Conservation (phyloP, 768 basidiomycete species). For the Tricholoma terreum region DNA sequence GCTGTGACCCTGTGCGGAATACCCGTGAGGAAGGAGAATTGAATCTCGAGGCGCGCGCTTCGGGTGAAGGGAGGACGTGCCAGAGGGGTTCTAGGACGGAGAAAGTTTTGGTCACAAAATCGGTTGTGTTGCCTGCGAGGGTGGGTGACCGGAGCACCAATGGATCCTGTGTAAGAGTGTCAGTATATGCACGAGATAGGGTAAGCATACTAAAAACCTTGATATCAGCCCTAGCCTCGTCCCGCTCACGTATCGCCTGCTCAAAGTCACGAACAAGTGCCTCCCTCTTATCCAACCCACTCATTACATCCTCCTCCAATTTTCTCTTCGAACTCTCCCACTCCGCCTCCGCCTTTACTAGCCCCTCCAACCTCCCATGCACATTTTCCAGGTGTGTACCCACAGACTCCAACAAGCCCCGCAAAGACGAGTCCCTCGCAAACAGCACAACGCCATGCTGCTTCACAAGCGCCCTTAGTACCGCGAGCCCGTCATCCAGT, state of each 20-base stretch:
- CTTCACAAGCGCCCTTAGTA: constrained; percentile 51
- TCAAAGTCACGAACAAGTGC: constrained; percentile 51
- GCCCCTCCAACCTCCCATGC: constrained; percentile 40
- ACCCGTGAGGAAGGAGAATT: constrained; percentile 33
- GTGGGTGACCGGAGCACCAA: constrained; percentile 13
- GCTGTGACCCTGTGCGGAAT: constrained; percentile 49
- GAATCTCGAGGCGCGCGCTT: constrained; percentile 71
- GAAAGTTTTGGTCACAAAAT: constrained; percentile 54
- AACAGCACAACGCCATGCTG: constrained; percentile 55
- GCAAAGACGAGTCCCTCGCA: constrained; percentile 48
- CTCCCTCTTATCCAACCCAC: constrained; percentile 45
- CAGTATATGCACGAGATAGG: neutral
- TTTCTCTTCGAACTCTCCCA: constrained; percentile 44
- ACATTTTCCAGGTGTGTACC: constrained; percentile 50
- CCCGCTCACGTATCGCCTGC: constrained; percentile 47
- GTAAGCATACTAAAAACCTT: constrained; percentile 31
- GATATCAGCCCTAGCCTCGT: constrained; percentile 39
- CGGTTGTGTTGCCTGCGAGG: constrained; percentile 18
- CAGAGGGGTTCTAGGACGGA: constrained; percentile 72
- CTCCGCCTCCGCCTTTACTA: constrained; percentile 42
- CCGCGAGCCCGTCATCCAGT: constrained; percentile 46
- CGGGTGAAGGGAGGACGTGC: constrained; percentile 79
- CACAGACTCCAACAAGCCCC: constrained; percentile 47
- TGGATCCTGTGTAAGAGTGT: constrained; percentile 2
- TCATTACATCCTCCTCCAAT: constrained; percentile 49